Conservation (phyloP, 441 rosid genomes). For the Populus hybrid region DNA sequence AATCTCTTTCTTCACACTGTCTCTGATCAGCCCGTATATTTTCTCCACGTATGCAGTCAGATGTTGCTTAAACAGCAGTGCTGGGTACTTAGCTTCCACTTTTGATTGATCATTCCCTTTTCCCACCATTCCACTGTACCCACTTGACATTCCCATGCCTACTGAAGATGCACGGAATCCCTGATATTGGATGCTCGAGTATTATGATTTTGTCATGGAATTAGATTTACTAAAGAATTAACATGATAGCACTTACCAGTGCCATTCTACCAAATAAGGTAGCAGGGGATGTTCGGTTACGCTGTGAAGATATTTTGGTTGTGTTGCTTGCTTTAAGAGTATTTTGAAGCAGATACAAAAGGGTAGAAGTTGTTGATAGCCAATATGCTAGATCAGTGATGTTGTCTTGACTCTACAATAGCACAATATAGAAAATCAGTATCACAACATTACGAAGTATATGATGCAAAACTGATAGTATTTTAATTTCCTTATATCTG, state of each 20-base stretch:
- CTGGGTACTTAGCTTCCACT: constrained; percentile 81
- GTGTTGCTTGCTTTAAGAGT: constrained; percentile 57
- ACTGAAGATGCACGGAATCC: constrained; percentile 46
- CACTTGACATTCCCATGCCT: constrained; percentile 44
- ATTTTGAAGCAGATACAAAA: constrained; percentile 58
- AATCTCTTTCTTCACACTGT: constrained; percentile 64
- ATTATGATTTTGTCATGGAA: not conserved
- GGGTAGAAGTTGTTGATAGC: constrained; percentile 68
- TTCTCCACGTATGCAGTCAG: constrained; percentile 74
- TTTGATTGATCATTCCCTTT: constrained; percentile 40
- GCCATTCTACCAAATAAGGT: constrained; percentile 50
- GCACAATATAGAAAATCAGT: not conserved
- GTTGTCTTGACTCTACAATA: constrained; percentile 47
- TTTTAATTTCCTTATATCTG: not conserved
- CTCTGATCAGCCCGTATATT: constrained; percentile 65
- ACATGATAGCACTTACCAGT: constrained; percentile 44
- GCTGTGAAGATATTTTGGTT: constrained; percentile 34
- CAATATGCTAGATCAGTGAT: constrained; percentile 54
- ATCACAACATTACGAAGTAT: not conserved
- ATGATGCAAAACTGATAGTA: not conserved
- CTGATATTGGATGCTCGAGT: constrained; percentile 30
- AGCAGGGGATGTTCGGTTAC: constrained; percentile 39
- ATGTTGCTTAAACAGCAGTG: constrained; percentile 75
- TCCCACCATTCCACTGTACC: constrained; percentile 55
- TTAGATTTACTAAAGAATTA: constrained; percentile 12